Conservation (phyloP, 1,284 basidiomycete genomes). For the Rhodotorula sp. region DNA sequence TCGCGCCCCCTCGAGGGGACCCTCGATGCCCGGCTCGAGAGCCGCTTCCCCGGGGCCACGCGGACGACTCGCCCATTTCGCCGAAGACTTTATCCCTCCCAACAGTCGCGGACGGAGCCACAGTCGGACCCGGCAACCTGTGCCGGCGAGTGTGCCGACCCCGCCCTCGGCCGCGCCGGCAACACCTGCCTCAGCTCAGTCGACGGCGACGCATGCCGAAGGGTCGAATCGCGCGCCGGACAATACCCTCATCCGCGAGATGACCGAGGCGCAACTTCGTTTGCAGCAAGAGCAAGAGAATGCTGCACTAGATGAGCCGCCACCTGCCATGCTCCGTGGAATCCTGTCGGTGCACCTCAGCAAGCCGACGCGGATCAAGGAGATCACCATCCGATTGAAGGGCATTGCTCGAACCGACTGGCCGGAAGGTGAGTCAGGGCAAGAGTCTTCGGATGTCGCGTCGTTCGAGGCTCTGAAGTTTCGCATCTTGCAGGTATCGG, state of each 20-base stretch:
- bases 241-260: conserved; percentile 24
- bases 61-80: conserved; percentile 46
- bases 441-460: not conserved
- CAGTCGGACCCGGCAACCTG: conserved; percentile 12
- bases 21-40: conserved; percentile 24
- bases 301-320: conserved; percentile 53
- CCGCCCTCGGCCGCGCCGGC: not conserved
- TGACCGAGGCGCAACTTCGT: conserved; percentile 18
- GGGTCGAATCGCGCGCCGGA: conserved; percentile 9
- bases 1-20: conserved; percentile 5
- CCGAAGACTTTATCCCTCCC: conserved; percentile 32
- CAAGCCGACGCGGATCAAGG: conserved; percentile 82
- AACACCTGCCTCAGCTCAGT: not conserved
- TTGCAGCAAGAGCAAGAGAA: conserved; percentile 3
- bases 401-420: conserved; percentile 69
- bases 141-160: not conserved
- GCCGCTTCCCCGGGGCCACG: conserved; percentile 51
- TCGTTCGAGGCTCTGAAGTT: not conserved
- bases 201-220: not conserved
- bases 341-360: conserved; percentile 74
- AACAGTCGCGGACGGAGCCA: conserved; percentile 29
- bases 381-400: conserved; percentile 74
- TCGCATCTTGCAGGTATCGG: conserved; percentile 62
- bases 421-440: conserved; percentile 72
- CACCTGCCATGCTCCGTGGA: conserved; percentile 81